Base-by-base conservation (phyloP, 257 asterid genomes). In the Echites panduratus region DNA sequence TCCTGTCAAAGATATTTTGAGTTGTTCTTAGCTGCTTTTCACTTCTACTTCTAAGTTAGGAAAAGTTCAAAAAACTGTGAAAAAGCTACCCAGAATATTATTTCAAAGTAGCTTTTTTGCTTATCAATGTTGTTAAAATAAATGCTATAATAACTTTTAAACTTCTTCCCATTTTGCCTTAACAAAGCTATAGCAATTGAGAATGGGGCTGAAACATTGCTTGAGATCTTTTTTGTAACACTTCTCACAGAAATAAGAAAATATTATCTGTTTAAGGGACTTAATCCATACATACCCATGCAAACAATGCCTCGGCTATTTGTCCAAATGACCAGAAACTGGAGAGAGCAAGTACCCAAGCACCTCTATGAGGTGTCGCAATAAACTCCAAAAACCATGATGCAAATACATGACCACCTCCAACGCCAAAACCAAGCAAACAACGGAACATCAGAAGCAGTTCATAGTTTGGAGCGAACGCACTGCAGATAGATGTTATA, bases 401-500 rank as follows among this genome's bases (percentile, higher is more conserved):
- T 29, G 78, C 68, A 59, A 73, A 86, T 20, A 81, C 79, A 75
- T 84, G 87, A 29, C 78, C 80, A 49, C 91, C 89, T 9, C 81
- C 85, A 0, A 73, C 82, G 24, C 87, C 89, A 72, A 81, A 76
- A 72, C 91, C 91, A 57, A 84, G 71, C 22, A 86, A 26, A 68
- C 75, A 77, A 35, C 91, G 87, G 49, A 66, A 74, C 1, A 66
- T 53, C 48, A 84, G 17, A 43, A 86, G 63, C 38, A 74, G 53
- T 44, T 57, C 69, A 59, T 86, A 86, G 75, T 83, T 89, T 48
- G 90, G 90, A 70, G 97, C 81, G 77, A 90, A 77, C 54, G 94
- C 83, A 80, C 97, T 89, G 53, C 85, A 78, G 56, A 90, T 75
- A 58, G 93, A 96, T 73, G 93, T 86, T 26, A 70, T 74, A 14